These are phyloP conservation scores for Solidago caesia DNA, from an alignment of 129 eudicot species.

Conservation along the genomic window DNA sequence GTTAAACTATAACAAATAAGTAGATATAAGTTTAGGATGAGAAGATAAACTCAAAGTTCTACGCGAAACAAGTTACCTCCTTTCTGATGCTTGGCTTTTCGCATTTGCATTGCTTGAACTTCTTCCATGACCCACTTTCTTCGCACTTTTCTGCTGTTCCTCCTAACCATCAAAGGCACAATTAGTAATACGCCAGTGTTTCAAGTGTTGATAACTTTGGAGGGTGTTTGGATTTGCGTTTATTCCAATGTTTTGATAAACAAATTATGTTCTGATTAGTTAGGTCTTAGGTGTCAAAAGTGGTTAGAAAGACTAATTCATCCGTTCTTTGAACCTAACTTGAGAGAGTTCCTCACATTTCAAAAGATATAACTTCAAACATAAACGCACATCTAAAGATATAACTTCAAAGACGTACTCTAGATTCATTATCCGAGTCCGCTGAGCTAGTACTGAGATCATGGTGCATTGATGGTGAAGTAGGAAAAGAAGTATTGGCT, in stretches of 20 bases:
- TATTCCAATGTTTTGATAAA: not conserved
- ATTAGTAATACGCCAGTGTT: conserved; percentile 21
- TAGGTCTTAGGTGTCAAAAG: too few relatives aligned
- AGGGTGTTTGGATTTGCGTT: conserved; percentile 1
- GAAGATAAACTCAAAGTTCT: not conserved
- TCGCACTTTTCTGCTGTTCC: conserved; percentile 47
- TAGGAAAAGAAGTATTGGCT: conserved; percentile 38
- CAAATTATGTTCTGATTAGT: too few relatives aligned
- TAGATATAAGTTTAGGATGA: not conserved
- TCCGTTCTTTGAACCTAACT: too few relatives aligned
- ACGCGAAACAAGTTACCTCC: conserved; percentile 37
- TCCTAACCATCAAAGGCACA: conserved; percentile 45
- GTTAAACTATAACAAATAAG: conserved; percentile 30
- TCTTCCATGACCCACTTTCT: conserved; percentile 27
- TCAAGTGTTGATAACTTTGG: not conserved
- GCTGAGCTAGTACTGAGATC: conserved; percentile 52
- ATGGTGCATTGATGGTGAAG: conserved; percentile 39
- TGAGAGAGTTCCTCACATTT: not conserved
- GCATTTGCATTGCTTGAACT: conserved; percentile 32
- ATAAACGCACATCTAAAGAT: not conserved
- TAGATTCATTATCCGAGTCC: conserved; percentile 58
- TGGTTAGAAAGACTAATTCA: too few relatives aligned
- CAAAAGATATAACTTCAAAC: not conserved
- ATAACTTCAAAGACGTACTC: conserved; percentile 44
- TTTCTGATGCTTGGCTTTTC: conserved; percentile 38